Conservation (phyloP, 345 rosid species). For the Noccaea bulbosa region DNA sequence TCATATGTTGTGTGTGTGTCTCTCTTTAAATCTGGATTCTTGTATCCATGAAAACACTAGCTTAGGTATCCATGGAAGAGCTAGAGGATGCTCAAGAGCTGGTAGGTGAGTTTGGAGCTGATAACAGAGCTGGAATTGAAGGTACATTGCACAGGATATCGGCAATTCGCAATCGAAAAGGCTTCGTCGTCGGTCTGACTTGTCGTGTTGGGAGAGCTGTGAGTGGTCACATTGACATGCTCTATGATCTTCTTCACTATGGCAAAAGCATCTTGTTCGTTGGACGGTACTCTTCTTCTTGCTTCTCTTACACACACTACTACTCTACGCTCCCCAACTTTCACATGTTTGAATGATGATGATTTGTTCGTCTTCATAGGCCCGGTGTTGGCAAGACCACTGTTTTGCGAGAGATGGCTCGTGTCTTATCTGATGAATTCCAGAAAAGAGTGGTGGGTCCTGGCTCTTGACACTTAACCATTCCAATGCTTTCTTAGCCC, state of each 20-base stretch:
- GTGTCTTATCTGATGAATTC: slow-evolving; percentile 65
- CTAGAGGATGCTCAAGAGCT: slow-evolving; percentile 62
- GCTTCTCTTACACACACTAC: neutral
- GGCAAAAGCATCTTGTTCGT: slow-evolving; percentile 70
- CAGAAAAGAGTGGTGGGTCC: slow-evolving; percentile 71
- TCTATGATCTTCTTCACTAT: slow-evolving; percentile 62
- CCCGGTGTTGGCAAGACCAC: slow-evolving; percentile 85
- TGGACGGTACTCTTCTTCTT: slow-evolving; percentile 51
- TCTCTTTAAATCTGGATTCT: neutral
- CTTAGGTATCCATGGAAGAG: slow-evolving; percentile 60
- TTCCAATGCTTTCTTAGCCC: no score
- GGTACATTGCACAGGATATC: slow-evolving; percentile 74
- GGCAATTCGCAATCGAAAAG: slow-evolving; percentile 64
- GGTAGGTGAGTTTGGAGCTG: slow-evolving; percentile 64
- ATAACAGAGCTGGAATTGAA: slow-evolving; percentile 72
- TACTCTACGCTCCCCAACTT: neutral
- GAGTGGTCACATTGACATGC: slow-evolving; percentile 66
- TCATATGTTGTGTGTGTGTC: neutral
- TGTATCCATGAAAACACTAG: slow-evolving; percentile 46
- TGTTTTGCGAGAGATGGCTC: slow-evolving; percentile 67
- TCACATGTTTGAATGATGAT: neutral
- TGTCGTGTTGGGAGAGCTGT: slow-evolving; percentile 73
- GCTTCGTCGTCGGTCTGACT: slow-evolving; percentile 61
- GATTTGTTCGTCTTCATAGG: slow-evolving; percentile 31
- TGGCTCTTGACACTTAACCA: no score